A percentile compares a stretch with the other conserved stretches of the same genome.
phyloP scores from a whole-genome alignment of 192 early-diverging fungal species.

The Backusella psychrophila region DNA sequence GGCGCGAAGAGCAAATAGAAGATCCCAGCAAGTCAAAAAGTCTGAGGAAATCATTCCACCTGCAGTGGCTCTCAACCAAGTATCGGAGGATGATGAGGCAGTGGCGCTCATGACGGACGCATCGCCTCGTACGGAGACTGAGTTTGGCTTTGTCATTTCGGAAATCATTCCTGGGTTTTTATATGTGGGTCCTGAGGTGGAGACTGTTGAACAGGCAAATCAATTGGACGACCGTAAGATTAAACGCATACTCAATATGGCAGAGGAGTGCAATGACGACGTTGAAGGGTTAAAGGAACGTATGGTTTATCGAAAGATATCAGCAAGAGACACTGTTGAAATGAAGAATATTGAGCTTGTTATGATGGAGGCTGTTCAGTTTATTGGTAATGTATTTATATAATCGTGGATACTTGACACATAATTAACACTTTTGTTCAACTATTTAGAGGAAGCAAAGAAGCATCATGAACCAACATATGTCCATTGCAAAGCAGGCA shows the following conservation, averaged over 20 bases:
- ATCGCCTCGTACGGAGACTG: conserved; percentile 25
- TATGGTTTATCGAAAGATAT: conserved; percentile 48
- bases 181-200: conserved; percentile 65
- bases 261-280: conserved; percentile 61
- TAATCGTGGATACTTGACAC: not conserved
- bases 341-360: conserved; percentile 59
- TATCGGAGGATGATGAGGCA: not conserved
- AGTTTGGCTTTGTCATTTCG: conserved; percentile 47
- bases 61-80: not conserved
- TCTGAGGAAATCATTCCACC: not conserved
- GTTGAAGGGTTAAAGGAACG: conserved; percentile 37
- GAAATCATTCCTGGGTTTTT: conserved; percentile 60
- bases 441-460: conserved; percentile 29
- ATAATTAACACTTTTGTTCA: not conserved
- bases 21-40: conserved; percentile 8
- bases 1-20: conserved; percentile 21
- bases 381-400: conserved; percentile 55
- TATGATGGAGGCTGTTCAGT: conserved; percentile 57
- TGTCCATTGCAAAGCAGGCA: conserved; percentile 80
- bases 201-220: conserved; percentile 51
- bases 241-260: conserved; percentile 79
- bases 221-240: conserved; percentile 53
- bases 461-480: conserved; percentile 50
- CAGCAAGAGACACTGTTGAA: conserved; percentile 61
- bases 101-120: conserved; percentile 3